Conservation (phyloP, 1,139 yeast genomes). For the Diutina siamensis region DNA sequence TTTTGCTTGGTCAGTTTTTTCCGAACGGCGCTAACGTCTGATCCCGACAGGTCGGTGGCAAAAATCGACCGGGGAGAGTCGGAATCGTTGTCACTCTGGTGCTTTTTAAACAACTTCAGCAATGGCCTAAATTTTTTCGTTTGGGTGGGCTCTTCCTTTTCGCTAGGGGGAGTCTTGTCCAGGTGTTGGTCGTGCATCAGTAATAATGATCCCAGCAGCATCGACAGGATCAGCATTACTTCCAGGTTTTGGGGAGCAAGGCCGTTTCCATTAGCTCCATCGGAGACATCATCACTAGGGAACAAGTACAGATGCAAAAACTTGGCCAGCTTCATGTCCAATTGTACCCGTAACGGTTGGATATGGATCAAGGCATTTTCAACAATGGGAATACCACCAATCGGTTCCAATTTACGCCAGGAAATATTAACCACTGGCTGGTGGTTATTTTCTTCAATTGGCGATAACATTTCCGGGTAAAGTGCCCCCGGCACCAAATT, state of each 20-base stretch:
- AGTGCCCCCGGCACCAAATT: slow-evolving; percentile 49
- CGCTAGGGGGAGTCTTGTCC: not conserved
- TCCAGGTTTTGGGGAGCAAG: not conserved
- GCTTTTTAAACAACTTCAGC: not conserved
- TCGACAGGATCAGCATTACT: not conserved
- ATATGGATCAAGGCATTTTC: slow-evolving; percentile 37
- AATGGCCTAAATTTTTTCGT: not conserved
- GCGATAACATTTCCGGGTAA: slow-evolving; percentile 65
- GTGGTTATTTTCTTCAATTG: slow-evolving; percentile 19
- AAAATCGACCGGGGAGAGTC: too few species aligned
- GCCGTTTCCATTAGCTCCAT: not conserved
- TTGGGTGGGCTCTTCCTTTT: not conserved
- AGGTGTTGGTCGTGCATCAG: not conserved
- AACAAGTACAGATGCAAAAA: slow-evolving; percentile 53
- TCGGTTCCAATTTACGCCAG: slow-evolving; percentile 71
- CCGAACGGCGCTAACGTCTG: not conserved
- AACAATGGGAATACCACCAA: slow-evolving; percentile 73
- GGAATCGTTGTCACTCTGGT: not conserved
- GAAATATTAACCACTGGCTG: slow-evolving; percentile 38
- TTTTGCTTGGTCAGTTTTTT: not conserved
- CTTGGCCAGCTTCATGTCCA: slow-evolving; percentile 61
- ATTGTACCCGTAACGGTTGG: slow-evolving; percentile 59
- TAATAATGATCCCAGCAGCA: not conserved
- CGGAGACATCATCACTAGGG: slow-evolving; percentile 21
- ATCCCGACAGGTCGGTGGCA: too few species aligned